Evolutionary conservation across 768 basidiomycete genomes (phyloP).

Genomic region (Rhizopogon rudus): DNA sequence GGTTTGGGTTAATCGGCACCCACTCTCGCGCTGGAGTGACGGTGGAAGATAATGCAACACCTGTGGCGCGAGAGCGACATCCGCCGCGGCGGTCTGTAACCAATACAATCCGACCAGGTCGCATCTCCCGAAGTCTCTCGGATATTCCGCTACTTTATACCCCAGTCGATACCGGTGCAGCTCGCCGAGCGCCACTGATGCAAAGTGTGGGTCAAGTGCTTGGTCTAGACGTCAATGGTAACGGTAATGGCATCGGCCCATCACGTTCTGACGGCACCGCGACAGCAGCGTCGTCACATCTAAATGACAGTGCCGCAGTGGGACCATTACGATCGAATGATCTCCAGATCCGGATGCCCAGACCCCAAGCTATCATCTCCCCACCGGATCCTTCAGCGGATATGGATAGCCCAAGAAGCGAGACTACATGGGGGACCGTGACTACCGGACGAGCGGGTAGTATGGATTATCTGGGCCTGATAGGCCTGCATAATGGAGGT

Average conservation of each 20-base stretch:
- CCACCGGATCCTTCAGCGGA: conserved; percentile 10
- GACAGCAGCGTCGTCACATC: conserved; percentile 3
- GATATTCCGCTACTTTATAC: conserved; percentile 10
- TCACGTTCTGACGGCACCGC: conserved; percentile 9
- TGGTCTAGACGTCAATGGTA: conserved; percentile 15
- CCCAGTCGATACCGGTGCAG: conserved; percentile 10
- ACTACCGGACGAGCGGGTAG: conserved; percentile 20
- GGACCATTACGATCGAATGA: background rate
- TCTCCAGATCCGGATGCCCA: background rate
- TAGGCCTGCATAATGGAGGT: conserved; percentile 27
- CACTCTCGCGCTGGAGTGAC: conserved; percentile 14
- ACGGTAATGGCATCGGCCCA: conserved; percentile 10
- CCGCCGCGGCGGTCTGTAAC: conserved; percentile 21
- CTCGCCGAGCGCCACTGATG: conserved; percentile 10
- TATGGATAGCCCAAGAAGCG: conserved; percentile 26
- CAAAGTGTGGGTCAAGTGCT: conserved; percentile 12
- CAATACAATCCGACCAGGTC: conserved; percentile 12
- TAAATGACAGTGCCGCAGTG: conserved; percentile 6
- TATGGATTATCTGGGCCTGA: conserved; percentile 24
- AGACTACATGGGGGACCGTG: conserved; percentile 33
- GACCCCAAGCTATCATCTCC: background rate
- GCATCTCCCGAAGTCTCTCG: conserved; percentile 7
- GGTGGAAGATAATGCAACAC: conserved; percentile 23
- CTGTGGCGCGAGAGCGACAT: conserved; percentile 14
- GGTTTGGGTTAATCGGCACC: conserved; percentile 23